Percentiles rank a stretch among this genome's conserved stretches.
These are phyloP conservation scores for Collybiopsis confluens DNA, from an alignment of 768 basidiomycete genomes.

Conservation along the genomic window DNA sequence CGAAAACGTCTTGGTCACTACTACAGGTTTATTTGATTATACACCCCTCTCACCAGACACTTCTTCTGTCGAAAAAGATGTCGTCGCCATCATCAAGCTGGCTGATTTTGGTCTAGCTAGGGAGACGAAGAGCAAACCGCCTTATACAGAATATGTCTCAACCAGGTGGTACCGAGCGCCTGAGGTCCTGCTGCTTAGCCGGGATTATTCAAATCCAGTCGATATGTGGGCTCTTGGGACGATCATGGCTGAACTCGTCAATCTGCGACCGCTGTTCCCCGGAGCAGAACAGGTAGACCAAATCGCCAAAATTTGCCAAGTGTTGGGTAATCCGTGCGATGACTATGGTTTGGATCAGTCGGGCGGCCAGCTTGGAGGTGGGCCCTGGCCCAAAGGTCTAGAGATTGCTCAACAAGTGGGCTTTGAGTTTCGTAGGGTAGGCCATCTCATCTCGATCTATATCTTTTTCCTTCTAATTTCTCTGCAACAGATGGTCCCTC, in stretches of 20 bases:
- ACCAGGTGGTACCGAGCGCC: conserved; percentile 99
- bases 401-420: conserved; percentile 84
- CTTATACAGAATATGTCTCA: conserved; percentile 98
- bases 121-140: conserved; percentile 82
- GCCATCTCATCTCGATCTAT: conserved; percentile 19
- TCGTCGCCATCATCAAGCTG: conserved; percentile 94
- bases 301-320: conserved; percentile 82
- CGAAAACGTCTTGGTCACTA: conserved; percentile 97
- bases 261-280: conserved; percentile 92
- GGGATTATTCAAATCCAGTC: conserved; percentile 94
- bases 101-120: conserved; percentile 97
- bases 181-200: conserved; percentile 87
- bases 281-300: conserved; percentile 93
- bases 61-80: conserved; percentile 81
- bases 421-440: conserved; percentile 86
- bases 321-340: conserved; percentile 87
- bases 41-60: conserved; percentile 70
- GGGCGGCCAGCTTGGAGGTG: conserved; percentile 75
- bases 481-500: conserved; percentile 51
- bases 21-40: conserved; percentile 93
- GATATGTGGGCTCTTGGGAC: conserved; percentile 99
- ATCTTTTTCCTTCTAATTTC: conserved; percentile 11
- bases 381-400: conserved; percentile 80
- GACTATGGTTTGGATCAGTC: conserved; percentile 77
- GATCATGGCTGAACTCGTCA: conserved; percentile 95